A percentile compares a stretch with the other conserved stretches of the same genome.
Evolutionary conservation across 2,329 filamentous ascomycete genomes (phyloP).

Genomic region (Phaeosphaeriaceae sp.): DNA sequence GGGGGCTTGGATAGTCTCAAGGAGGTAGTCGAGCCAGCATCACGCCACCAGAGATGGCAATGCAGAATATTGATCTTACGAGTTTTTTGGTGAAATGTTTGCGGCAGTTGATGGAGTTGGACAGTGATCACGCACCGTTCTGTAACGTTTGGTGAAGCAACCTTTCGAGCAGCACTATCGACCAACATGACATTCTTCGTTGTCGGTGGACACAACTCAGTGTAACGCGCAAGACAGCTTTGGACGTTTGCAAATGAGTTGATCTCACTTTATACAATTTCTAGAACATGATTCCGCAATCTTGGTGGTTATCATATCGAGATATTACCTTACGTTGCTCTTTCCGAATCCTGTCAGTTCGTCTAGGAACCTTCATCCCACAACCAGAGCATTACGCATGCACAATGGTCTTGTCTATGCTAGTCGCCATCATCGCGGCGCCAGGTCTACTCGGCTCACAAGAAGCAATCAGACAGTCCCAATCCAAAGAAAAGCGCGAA

Average conservation of each 20-base stretch:
- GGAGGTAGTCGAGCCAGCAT: conserved; percentile 17
- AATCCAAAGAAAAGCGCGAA: conserved; percentile 57
- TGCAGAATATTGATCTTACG: not conserved
- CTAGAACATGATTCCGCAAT: not conserved
- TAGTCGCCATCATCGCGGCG: conserved; percentile 51
- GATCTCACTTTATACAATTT: not conserved
- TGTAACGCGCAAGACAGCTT: not conserved
- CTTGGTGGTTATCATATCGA: not conserved
- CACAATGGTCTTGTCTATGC: conserved; percentile 53
- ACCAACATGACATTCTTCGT: not conserved
- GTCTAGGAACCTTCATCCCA: not conserved
- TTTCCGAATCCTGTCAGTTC: not conserved
- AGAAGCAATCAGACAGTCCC: conserved; percentile 59
- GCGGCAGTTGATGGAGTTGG: not conserved
- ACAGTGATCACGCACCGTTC: not conserved
- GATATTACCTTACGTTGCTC: not conserved
- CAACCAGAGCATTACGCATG: not conserved
- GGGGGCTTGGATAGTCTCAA: conserved; percentile 18
- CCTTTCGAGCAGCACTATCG: not conserved
- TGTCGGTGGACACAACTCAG: not conserved
- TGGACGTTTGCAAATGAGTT: not conserved
- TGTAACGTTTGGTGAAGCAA: not conserved
- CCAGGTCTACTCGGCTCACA: conserved; percentile 57
- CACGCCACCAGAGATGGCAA: conserved; percentile 6
- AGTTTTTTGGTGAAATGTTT: not conserved